Base-by-base conservation (phyloP, 2,329 filamentous ascomycete genomes). In the Sarocladium brachiariae region DNA sequence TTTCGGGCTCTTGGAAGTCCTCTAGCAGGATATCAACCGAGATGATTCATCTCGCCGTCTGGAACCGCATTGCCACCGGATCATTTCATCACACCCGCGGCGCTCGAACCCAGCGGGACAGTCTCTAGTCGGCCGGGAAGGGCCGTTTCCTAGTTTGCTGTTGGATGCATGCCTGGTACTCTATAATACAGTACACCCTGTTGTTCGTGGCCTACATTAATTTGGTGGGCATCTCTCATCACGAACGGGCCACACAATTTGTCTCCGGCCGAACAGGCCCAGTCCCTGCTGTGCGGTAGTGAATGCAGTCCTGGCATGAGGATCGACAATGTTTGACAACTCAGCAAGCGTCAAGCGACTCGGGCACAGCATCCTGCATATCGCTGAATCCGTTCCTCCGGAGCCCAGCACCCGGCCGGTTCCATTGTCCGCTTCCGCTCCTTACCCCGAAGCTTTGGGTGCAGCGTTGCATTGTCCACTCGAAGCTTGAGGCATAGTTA, bases 301-400 rank as follows among this genome's bases (percentile, higher is more conserved):
- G 39, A 45, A 10, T 23, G 10, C 21, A 24, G 7, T 10, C n/a
- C n/a, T 19, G n/a, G 39, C 7, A 10, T 9, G 13, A 8, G 23
- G 39, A 45, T 45, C 39, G 39, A n/a, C 39, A 45, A 21, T 47
- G 43, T 18, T 13, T 31, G 27, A 47, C 43, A 47, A 33, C 16
- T 47, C 43, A 47, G 27, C 43, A 33, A 14, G 24, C 25, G 18
- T 19, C 43, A 47, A 16, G n/a, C 24, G 43, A 33, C 19, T 4
- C 24, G 25, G 27, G 8, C 25, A 47, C 43, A n/a, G 8, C 16
- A 47, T 19, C 16, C 24, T 47, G 43, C 43, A 47, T 8, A 25
- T 47, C 43, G 43, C 43, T 47, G 25, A 33, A 47, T 31, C 43
- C 27, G 43, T 47, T 21, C 27, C 43, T 33, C 18, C 25, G 43